Percentiles rank a stretch among this genome's conserved stretches.
Conservation (phyloP, 441 rosid genomes). For the Omphalea diandra region DNA sequence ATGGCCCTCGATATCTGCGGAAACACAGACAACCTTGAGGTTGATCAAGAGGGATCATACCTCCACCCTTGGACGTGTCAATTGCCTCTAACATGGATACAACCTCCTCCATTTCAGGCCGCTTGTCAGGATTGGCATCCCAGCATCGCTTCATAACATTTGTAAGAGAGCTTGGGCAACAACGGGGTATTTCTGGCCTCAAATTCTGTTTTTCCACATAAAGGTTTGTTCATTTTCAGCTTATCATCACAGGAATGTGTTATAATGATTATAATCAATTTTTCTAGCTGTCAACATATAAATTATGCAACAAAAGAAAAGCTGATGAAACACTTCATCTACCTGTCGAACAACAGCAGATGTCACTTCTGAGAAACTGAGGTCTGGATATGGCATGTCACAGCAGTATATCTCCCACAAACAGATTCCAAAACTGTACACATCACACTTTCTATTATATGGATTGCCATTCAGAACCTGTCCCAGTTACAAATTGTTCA, state of each 20-base stretch:
- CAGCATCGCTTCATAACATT: conserved; percentile 96
- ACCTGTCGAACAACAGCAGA: conserved; percentile 98
- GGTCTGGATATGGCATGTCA: conserved; percentile 97
- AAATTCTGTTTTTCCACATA: conserved; percentile 51
- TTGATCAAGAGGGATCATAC: conserved; percentile 87
- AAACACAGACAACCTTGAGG: conserved; percentile 84
- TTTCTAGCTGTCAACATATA: too few relatives aligned
- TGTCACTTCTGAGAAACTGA: conserved; percentile 88
- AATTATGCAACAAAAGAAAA: neutral
- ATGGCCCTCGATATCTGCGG: conserved; percentile 82
- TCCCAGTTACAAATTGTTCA: conserved; percentile 6
- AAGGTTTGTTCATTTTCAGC: conserved; percentile 15
- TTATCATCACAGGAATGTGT: conserved; percentile 7
- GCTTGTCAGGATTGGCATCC: conserved; percentile 87
- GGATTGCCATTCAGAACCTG: conserved; percentile 95
- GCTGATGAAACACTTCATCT: neutral
- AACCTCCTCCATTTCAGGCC: conserved; percentile 98
- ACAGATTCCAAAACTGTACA: conserved; percentile 94
- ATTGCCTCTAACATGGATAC: conserved; percentile 84
- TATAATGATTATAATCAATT: neutral
- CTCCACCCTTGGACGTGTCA: conserved; percentile 96
- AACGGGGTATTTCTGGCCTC: conserved; percentile 95
- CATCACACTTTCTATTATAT: conserved; percentile 92
- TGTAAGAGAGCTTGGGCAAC: conserved; percentile 87
- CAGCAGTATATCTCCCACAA: conserved; percentile 99